Conservation (phyloP, 2,329 filamentous ascomycete genomes). For the Colletotrichum tropicicola region DNA sequence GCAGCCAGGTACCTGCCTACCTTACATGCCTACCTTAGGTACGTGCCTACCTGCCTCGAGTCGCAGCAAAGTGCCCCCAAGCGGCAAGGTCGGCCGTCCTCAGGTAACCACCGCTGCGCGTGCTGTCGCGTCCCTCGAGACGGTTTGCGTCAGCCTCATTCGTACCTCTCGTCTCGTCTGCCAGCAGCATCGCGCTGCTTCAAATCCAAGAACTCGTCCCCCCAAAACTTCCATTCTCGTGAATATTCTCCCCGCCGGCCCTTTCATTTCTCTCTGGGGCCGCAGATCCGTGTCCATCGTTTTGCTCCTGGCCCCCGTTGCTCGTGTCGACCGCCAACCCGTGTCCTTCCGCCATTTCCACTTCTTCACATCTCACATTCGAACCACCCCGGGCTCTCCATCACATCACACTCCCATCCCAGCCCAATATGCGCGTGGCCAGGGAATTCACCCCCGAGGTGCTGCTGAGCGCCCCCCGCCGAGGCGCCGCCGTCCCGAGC, state of each 20-base stretch:
- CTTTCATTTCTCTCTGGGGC: background rate
- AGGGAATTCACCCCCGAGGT: constrained; percentile 41
- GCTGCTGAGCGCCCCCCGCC: constrained; percentile 40
- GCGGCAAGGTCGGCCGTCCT: constrained; percentile 7
- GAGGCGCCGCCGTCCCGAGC: constrained; percentile 47
- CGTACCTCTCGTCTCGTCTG: too few relatives aligned
- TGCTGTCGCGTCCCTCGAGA: constrained; percentile 17
- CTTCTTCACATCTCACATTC: background rate
- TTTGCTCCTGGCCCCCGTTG: background rate
- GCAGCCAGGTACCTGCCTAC: too few relatives aligned
- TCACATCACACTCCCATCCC: background rate
- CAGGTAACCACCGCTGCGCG: too few relatives aligned
- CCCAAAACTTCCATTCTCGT: background rate
- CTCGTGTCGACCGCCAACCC: background rate
- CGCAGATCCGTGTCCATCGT: background rate
- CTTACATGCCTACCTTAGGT: background rate
- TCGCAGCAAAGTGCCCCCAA: background rate
- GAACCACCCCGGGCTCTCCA: background rate
- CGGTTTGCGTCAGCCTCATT: constrained; percentile 24
- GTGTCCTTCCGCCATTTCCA: background rate
- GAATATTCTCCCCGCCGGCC: background rate
- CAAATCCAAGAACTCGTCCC: background rate
- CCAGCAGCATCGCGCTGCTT: background rate
- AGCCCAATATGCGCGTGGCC: constrained; percentile 31
- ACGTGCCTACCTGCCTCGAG: background rate